phyloP scores from a whole-genome alignment of 1,284 basidiomycete species.

The Marasmius fiardii region DNA sequence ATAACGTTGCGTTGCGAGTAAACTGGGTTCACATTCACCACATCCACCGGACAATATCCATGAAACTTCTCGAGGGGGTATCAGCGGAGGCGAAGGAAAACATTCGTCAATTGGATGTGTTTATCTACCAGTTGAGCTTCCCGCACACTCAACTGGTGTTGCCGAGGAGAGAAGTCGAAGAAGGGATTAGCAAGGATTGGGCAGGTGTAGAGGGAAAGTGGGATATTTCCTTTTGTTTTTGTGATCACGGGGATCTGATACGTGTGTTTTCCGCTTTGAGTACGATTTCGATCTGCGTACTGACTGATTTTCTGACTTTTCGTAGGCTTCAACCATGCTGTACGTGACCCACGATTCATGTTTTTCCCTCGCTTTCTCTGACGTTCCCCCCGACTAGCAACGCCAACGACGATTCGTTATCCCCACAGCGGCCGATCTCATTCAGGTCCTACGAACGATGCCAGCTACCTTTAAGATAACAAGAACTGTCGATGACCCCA shows the following conservation, averaged over 20 bases:
- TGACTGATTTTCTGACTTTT: slow-evolving; percentile 11
- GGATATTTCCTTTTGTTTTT: slow-evolving; percentile 62
- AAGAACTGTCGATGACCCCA: slow-evolving; percentile 37
- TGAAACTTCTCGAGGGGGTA: slow-evolving; percentile 41
- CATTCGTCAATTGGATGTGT: slow-evolving; percentile 19
- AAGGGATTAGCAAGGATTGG: slow-evolving; percentile 55
- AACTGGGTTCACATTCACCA: slow-evolving; percentile 60
- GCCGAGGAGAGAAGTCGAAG: slow-evolving; percentile 29
- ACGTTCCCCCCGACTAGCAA: slow-evolving; percentile 6
- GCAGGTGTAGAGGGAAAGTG: slow-evolving; percentile 59
- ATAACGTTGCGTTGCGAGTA: slow-evolving; percentile 36
- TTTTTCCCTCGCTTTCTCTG: neutral
- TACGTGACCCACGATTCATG: neutral
- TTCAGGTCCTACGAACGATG: slow-evolving; percentile 49
- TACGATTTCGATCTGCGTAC: neutral
- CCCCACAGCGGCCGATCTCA: slow-evolving; percentile 47
- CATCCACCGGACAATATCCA: slow-evolving; percentile 53
- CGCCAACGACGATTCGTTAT: slow-evolving; percentile 38
- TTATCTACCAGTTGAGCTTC: slow-evolving; percentile 47
- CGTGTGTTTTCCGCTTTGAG: slow-evolving; percentile 34
- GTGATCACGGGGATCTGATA: slow-evolving; percentile 62
- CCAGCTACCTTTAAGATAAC: slow-evolving; percentile 43
- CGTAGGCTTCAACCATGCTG: slow-evolving; percentile 41
- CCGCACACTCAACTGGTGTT: slow-evolving; percentile 51
- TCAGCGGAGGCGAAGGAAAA: slow-evolving; percentile 27